A percentile compares a stretch with the other conserved stretches of the same genome.
phyloP scores from a whole-genome alignment of 495 filamentous ascomycete genomes.

The Penicillium canescens region DNA sequence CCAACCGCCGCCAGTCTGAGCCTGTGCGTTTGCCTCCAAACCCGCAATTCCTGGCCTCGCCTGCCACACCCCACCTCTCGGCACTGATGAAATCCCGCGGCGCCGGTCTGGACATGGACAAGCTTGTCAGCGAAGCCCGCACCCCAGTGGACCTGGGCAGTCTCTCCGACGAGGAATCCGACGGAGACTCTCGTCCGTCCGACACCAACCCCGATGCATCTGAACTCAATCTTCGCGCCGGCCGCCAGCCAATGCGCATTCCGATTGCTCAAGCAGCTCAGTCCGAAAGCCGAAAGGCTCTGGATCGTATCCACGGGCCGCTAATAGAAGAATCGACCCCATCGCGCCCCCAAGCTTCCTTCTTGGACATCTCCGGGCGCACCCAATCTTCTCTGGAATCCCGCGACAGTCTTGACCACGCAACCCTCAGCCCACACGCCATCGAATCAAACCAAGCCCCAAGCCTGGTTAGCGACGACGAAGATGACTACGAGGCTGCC shows the following conservation, averaged over 20 bases:
- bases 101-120: slow-evolving; percentile 60
- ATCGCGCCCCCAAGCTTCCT: slow-evolving; percentile 27
- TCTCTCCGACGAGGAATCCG: slow-evolving; percentile 57
- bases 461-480: slow-evolving; percentile 85
- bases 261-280: slow-evolving; percentile 55
- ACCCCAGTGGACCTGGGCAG: slow-evolving; percentile 25
- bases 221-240: slow-evolving; percentile 20
- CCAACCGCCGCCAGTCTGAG: slow-evolving; percentile 8
- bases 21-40: slow-evolving; percentile 16
- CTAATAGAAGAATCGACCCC: slow-evolving; percentile 32
- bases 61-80: slow-evolving; percentile 75
- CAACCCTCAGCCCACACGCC: slow-evolving; percentile 77
- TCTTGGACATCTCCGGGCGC: slow-evolving; percentile 34
- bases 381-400: slow-evolving; percentile 34
- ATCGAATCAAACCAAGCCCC: slow-evolving; percentile 77
- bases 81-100: slow-evolving; percentile 66
- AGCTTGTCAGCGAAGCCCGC: slow-evolving; percentile 41
- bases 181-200: slow-evolving; percentile 52
- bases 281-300: slow-evolving; percentile 57
- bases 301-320: slow-evolving; percentile 34
- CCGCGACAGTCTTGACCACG: slow-evolving; percentile 51
- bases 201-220: slow-evolving; percentile 42
- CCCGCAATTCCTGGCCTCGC: slow-evolving; percentile 49
- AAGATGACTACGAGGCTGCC: slow-evolving; percentile 64
- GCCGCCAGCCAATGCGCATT: slow-evolving; percentile 56